A percentile compares a stretch with the other conserved stretches of the same genome.
Conservation (phyloP, 176 grass and related monocot species). For the Calamus simplicifolius region DNA sequence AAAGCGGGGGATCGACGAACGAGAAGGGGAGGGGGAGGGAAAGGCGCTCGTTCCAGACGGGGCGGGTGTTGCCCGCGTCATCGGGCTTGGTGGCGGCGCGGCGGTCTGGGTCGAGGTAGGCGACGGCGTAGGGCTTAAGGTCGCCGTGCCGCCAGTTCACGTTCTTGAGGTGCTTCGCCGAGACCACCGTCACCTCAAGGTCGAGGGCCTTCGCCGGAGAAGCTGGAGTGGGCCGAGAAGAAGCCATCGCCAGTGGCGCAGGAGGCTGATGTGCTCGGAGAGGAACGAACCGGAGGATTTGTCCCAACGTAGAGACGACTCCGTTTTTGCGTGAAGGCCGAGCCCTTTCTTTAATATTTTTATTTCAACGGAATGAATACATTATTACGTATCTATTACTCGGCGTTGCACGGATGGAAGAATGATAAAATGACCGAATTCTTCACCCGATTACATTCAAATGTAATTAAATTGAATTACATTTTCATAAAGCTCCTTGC, state of each 20-base stretch:
- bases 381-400: too few species aligned
- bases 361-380: too few species aligned
- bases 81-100: slow-evolving; percentile 73
- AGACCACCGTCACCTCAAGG: slow-evolving; percentile 74
- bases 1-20: slow-evolving; percentile 48
- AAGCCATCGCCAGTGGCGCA: slow-evolving; percentile 1
- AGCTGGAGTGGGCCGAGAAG: slow-evolving; percentile 4
- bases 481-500: too few species aligned
- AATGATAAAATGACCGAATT: too few species aligned
- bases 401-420: too few species aligned
- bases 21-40: slow-evolving; percentile 47
- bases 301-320: too few species aligned
- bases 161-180: slow-evolving; percentile 92
- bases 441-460: too few species aligned
- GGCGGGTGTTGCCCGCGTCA: slow-evolving; percentile 65
- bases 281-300: too few species aligned
- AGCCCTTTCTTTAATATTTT: too few species aligned
- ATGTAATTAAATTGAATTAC: too few species aligned
- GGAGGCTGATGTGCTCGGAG: background rate
- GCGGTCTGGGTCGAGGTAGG: slow-evolving; percentile 68
- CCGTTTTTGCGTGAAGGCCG: too few species aligned
- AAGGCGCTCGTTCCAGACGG: slow-evolving; percentile 86
- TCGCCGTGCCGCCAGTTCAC: slow-evolving; percentile 94
- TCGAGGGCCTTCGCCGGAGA: slow-evolving; percentile 27
- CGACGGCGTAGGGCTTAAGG: slow-evolving; percentile 77